Conservation (phyloP, 306 rosid genomes). For the Delonix regia region DNA sequence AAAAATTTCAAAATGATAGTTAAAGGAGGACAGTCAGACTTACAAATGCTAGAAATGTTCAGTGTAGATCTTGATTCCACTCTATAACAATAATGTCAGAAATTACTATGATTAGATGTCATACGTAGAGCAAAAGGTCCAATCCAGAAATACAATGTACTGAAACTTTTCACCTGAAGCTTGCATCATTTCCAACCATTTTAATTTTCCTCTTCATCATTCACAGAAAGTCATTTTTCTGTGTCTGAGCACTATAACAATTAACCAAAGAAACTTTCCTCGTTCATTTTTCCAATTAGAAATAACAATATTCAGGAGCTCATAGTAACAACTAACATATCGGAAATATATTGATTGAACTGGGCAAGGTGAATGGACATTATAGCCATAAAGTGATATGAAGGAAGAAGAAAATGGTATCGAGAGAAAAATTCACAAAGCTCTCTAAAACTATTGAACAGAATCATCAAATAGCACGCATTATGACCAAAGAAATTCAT, state of each 20-base stretch:
- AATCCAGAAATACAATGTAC: constrained; percentile 2
- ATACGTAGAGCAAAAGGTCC: constrained; percentile 61
- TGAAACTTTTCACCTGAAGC: background rate
- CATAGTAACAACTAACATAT: background rate
- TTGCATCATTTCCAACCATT: background rate
- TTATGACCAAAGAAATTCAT: constrained; percentile 2
- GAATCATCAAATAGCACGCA: background rate
- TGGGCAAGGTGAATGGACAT: background rate
- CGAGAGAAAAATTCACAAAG: background rate
- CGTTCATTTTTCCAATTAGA: background rate
- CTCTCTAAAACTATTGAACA: background rate
- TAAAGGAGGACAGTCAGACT: background rate
- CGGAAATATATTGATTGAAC: background rate
- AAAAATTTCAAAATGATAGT: background rate
- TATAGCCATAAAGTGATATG: background rate
- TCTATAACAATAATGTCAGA: background rate
- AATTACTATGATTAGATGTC: constrained; percentile 31
- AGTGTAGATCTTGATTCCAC: constrained; percentile 43
- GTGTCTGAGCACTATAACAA: background rate
- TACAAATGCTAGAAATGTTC: background rate
- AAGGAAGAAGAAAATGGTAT: background rate
- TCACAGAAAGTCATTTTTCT: background rate
- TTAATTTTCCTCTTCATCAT: background rate
- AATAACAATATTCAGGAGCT: background rate
- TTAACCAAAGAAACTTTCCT: background rate